phyloP scores from a whole-genome alignment of 331 rosid genomes.

The Spiraea crenata region DNA sequence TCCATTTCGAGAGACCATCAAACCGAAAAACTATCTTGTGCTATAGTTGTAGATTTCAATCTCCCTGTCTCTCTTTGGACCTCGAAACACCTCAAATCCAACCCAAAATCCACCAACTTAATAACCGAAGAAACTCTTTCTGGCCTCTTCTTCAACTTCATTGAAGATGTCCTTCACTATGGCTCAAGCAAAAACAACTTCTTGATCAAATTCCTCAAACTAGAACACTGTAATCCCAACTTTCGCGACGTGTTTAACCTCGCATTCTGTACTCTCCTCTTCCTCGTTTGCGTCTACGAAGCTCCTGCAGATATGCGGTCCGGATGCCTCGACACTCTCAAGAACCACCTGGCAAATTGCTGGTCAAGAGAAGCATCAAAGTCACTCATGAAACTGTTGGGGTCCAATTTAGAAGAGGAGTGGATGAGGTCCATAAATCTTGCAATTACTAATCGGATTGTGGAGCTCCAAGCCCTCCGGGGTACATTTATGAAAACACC shows the following conservation, averaged over 20 bases:
- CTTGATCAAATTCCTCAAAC: slow-evolving; percentile 41
- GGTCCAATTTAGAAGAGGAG: slow-evolving; percentile 73
- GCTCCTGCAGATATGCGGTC: slow-evolving; percentile 58
- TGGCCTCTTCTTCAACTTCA: slow-evolving; percentile 48
- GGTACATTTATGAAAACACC: slow-evolving; percentile 44
- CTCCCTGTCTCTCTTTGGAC: slow-evolving; percentile 72
- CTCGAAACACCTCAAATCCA: slow-evolving; percentile 59
- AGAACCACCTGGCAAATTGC: slow-evolving; percentile 44
- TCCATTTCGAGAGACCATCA: slow-evolving; percentile 37
- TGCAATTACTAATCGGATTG: slow-evolving; percentile 72
- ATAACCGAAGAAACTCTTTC: slow-evolving; percentile 45
- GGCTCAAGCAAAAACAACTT: slow-evolving; percentile 49
- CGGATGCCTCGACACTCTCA: slow-evolving; percentile 39
- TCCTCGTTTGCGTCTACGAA: slow-evolving; percentile 80
- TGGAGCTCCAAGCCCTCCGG: slow-evolving; percentile 43
- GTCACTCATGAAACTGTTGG: slow-evolving; percentile 60
- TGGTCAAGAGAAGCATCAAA: slow-evolving; percentile 53
- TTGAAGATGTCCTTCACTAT: slow-evolving; percentile 58
- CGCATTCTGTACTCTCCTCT: slow-evolving; percentile 53
- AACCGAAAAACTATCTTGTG: slow-evolving; percentile 35
- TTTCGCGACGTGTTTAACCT: slow-evolving; percentile 55
- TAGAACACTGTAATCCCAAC: slow-evolving; percentile 37
- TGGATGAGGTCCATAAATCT: slow-evolving; percentile 94
- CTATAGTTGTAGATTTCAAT: slow-evolving; percentile 48
- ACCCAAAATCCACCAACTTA: slow-evolving; percentile 27